Evolutionary conservation across 148 eudicot genomes (phyloP).

Genomic region (Dianthus caryophyllus): DNA sequence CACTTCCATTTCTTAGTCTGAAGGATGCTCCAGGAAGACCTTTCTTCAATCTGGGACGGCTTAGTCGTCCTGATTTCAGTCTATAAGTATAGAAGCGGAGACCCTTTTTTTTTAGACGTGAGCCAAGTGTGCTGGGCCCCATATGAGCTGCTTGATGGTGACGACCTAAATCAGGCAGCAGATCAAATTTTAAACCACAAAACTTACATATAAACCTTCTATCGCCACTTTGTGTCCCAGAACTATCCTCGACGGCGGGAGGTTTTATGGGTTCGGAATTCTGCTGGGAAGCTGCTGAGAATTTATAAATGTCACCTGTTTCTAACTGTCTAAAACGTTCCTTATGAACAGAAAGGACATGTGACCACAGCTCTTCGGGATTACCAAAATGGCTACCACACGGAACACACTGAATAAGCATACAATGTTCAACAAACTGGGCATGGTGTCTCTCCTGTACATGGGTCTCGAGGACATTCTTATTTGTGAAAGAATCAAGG

Average conservation of each 20-base stretch:
- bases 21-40: slow-evolving; percentile 60
- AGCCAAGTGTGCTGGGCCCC: slow-evolving; percentile 42
- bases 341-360: slow-evolving; percentile 73
- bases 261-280: slow-evolving; percentile 26
- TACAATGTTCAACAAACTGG: slow-evolving; percentile 81
- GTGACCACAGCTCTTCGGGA: slow-evolving; percentile 78
- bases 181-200: slow-evolving; percentile 91
- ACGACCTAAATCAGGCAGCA: slow-evolving; percentile 96
- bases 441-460: slow-evolving; percentile 92
- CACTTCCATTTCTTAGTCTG: slow-evolving; percentile 60
- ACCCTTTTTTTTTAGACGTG: slow-evolving; percentile 57
- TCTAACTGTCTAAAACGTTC: slow-evolving; percentile 51
- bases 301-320: slow-evolving; percentile 22
- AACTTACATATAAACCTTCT: slow-evolving; percentile 69
- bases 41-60: slow-evolving; percentile 71
- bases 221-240: slow-evolving; percentile 38
- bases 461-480: slow-evolving; percentile 81
- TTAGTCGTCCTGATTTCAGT: slow-evolving; percentile 76
- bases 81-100: slow-evolving; percentile 69
- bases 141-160: slow-evolving; percentile 99
- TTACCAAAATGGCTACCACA: slow-evolving; percentile 85
- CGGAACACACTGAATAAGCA: slow-evolving; percentile 90
- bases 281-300: slow-evolving; percentile 26
- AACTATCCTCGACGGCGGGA: slow-evolving; percentile 31
- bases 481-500: slow-evolving; percentile 88